phyloP scores from a whole-genome alignment of 2,329 filamentous ascomycete species.

The Fusarium sp. region DNA sequence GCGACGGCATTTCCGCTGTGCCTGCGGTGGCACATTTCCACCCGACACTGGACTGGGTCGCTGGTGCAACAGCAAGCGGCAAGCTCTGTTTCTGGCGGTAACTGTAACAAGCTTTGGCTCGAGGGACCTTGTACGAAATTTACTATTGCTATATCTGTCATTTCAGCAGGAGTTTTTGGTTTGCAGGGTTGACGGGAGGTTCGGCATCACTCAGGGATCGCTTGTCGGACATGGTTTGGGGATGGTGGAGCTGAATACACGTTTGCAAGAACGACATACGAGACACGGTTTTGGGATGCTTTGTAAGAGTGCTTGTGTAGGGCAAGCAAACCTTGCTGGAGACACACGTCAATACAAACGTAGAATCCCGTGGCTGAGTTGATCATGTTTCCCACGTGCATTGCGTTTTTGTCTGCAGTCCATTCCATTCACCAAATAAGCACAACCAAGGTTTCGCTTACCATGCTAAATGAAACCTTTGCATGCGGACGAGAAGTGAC shows the following conservation, averaged over 20 bases:
- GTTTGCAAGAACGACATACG: conserved; percentile 1
- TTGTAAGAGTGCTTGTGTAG: background rate
- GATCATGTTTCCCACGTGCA: conserved; percentile 21
- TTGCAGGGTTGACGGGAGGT: background rate
- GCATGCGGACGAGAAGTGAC: conserved; percentile 21
- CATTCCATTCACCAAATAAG: background rate
- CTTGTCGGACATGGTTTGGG: conserved; percentile 1
- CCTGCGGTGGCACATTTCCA: conserved; percentile 94
- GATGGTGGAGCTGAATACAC: conserved; percentile 5
- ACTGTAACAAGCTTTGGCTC: conserved; percentile 15
- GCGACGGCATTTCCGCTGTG: conserved; percentile 93
- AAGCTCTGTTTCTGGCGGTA: conserved; percentile 94
- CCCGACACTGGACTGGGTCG: conserved; percentile 89
- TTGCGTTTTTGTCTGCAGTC: background rate
- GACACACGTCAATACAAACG: conserved; percentile 8
- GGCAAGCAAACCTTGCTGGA: background rate
- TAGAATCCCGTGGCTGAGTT: conserved; percentile 23
- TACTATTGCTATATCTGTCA: conserved; percentile 2
- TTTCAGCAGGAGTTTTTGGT: conserved; percentile 37
- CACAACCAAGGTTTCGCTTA: background rate
- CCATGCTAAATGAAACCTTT: conserved; percentile 2
- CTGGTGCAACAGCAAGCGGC: conserved; percentile 89
- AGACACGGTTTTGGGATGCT: conserved; percentile 1
- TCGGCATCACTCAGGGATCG: conserved; percentile 9
- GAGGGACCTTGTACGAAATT: background rate